Evolutionary conservation across 768 basidiomycete genomes (phyloP), one percentile per base, ranked within the genome.

Genomic region (Cyclocybe aegerita): DNA sequence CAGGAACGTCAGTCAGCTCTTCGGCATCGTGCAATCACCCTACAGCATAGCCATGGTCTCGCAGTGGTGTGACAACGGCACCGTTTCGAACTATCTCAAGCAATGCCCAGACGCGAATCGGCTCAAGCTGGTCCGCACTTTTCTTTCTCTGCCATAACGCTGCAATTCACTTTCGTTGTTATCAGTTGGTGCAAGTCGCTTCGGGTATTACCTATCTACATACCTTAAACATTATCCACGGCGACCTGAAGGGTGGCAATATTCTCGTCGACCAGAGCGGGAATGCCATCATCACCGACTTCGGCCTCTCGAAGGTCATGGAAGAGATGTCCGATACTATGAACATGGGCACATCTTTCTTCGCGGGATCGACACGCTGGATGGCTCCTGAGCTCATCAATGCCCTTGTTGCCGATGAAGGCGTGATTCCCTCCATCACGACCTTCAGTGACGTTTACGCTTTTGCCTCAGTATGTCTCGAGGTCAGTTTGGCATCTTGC

Each of bases 41-140:
- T 70, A 73, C 32, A 77, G 78, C 41, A 71, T 85, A 23, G 83
- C 77, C 12, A 83, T 85, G 80, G 81, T 85, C 0, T 84, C 83
- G 4, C 77, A 78, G 4, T 86, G 82, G 81, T 83, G 81, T 58
- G 71, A 74, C 33, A 82, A 84, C 44, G 82, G 83, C 7, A 80
- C 77, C 7, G 68, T 85, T 46, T 70, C 68, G 46, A 64, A 74
- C 16, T 85, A 82, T 58, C 63, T 83, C 51, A 71, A 70, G 42
- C 56, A 66, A 11, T 72, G 77, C 46, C 68, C 72, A 0, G 60
- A 57, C 3, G 74, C 60, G 5, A 73, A 82, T 51, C 67, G 77
- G 46, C 57, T 83, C 31, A 68, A 66, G 40, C 59, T 85, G 61
- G 82, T 85, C 40, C 43, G 75, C 60, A 43, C 3, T 32, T 45